Base-by-base conservation (phyloP, 495 filamentous ascomycete species). In the Xeromyces bisporus region DNA sequence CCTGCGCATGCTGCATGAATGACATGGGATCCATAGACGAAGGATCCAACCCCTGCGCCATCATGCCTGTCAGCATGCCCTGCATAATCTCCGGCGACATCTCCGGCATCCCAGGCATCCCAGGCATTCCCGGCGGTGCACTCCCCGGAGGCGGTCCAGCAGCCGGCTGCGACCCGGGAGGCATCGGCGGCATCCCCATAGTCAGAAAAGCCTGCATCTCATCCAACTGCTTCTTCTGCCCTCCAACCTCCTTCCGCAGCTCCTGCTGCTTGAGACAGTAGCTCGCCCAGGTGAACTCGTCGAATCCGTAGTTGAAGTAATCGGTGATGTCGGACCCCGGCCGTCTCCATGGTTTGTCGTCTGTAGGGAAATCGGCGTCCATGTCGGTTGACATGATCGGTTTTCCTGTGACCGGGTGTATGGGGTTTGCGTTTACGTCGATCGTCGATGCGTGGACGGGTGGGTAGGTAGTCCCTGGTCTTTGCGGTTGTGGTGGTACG, bases 221-320 rank as follows among this genome's bases (percentile, higher is more conserved):
- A 41, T 86, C 78, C 56, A 85, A 70, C 54, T 92, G 78, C 48
- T 80, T 80, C 55, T 84, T 87, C 38, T 82, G 77, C 34, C 73
- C 73, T 26, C 63, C 56, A 6, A 82, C 71, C 36, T 83, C 79
- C 33, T 71, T 72, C 11, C 78, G 67, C 34, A 93, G 57, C 3
- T 66, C 63, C 33, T 82, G 73, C 47, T 96, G 91, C 44, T 91
- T 91, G 37, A 84, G 55, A 17, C 86, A 86, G 55, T 96, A 97
- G 36, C 81, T 71, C 16, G 86, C 80, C 89, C 89, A 97, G 10
- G 91, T 94, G 50, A 96, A 97, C 53, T 97, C 89, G 58, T 97
- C 89, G 39, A 97, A 97, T 21, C 91, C 91, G 60, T 96, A 97
- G 59, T 97, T 97, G 68, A 97, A 97, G 53, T 89, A 97, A 52